Percentiles rank a stretch among this genome's conserved stretches.
These are phyloP conservation scores for Suhomyces guaymorum DNA, from an alignment of 1,139 yeast species.

Conservation along the genomic window DNA sequence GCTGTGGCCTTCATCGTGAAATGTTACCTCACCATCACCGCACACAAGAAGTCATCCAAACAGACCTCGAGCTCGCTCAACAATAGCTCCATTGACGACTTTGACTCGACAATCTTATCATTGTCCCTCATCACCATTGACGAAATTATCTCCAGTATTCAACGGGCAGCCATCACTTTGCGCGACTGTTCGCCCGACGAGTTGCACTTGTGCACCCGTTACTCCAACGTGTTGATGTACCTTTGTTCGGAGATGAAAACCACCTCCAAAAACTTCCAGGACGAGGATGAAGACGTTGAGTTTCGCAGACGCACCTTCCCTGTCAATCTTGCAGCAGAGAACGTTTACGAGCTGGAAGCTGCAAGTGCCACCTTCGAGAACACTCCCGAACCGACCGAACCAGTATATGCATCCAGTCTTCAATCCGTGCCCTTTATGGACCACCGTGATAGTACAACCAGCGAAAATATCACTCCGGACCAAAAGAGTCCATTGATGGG, in stretches of 20 bases:
- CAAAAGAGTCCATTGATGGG: conserved; percentile 22
- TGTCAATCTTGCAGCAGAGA: not conserved
- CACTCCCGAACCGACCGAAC: not conserved
- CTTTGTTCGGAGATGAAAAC: conserved; percentile 73
- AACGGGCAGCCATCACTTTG: conserved; percentile 70
- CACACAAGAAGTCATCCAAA: conserved; percentile 31
- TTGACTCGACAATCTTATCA: conserved; percentile 55
- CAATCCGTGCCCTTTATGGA: conserved; percentile 3
- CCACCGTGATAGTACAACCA: conserved; percentile 3
- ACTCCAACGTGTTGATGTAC: conserved; percentile 78
- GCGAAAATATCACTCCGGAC: conserved; percentile 9
- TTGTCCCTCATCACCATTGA: conserved; percentile 67
- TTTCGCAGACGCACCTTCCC: not conserved
- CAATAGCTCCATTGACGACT: conserved; percentile 30
- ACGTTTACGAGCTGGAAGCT: not conserved
- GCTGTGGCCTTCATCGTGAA: conserved; percentile 90
- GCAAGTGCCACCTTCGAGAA: not conserved
- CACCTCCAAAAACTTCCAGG: conserved; percentile 25
- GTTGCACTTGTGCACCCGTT: conserved; percentile 76
- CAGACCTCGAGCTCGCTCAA: conserved; percentile 9
- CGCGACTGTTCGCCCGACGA: conserved; percentile 90
- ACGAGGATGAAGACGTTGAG: conserved; percentile 15
- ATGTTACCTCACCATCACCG: conserved; percentile 70
- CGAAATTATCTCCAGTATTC: conserved; percentile 67
- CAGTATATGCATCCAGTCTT: not conserved